Percentiles rank a stretch among this genome's conserved stretches.
phyloP scores from a whole-genome alignment of 352 stramenopile genomes.

The Phytophthora agathidicida region DNA sequence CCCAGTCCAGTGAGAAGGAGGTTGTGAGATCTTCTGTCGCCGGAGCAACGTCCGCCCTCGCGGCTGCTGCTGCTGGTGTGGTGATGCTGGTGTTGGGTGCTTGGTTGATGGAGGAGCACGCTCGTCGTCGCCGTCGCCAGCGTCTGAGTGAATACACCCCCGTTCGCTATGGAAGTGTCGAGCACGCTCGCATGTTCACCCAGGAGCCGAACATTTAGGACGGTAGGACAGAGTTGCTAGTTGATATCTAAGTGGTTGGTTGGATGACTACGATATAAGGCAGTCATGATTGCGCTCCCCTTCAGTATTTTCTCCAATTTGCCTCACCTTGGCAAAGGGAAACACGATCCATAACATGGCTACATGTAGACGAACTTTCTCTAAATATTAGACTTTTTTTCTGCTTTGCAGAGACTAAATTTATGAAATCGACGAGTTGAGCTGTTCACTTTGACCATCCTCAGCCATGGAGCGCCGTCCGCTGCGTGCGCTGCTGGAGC shows the following conservation, averaged over 20 bases:
- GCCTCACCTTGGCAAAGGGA: too few species aligned
- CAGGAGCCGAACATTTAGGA: slow-evolving; percentile 18
- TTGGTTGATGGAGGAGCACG: slow-evolving; percentile 39
- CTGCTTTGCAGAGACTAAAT: too few species aligned
- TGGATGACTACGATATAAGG: slow-evolving; percentile 23
- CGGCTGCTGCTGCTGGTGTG: slow-evolving; percentile 10
- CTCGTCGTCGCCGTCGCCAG: slow-evolving; percentile 30
- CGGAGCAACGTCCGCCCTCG: slow-evolving; percentile 12
- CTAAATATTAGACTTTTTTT: too few species aligned
- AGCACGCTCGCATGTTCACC: slow-evolving; percentile 37
- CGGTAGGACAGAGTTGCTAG: slow-evolving; percentile 2
- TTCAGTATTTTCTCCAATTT: too few species aligned
- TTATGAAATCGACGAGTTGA: too few species aligned
- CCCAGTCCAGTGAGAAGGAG: slow-evolving; percentile 8
- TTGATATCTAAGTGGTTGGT: slow-evolving; percentile 17
- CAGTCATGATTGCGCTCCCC: slow-evolving; percentile 10
- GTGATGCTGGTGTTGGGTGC: slow-evolving; percentile 30
- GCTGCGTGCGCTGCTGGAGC: slow-evolving; percentile 21
- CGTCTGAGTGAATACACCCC: slow-evolving; percentile 39
- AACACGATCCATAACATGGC: too few species aligned
- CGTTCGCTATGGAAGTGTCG: slow-evolving; percentile 55
- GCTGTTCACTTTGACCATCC: too few species aligned
- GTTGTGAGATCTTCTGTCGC: slow-evolving; percentile 5
- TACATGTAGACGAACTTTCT: too few species aligned
- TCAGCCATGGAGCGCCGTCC: slow-evolving; percentile 8